Evolutionary conservation across 1,284 basidiomycete species (phyloP).

Genomic region (Moesziomyces globuligerus): DNA sequence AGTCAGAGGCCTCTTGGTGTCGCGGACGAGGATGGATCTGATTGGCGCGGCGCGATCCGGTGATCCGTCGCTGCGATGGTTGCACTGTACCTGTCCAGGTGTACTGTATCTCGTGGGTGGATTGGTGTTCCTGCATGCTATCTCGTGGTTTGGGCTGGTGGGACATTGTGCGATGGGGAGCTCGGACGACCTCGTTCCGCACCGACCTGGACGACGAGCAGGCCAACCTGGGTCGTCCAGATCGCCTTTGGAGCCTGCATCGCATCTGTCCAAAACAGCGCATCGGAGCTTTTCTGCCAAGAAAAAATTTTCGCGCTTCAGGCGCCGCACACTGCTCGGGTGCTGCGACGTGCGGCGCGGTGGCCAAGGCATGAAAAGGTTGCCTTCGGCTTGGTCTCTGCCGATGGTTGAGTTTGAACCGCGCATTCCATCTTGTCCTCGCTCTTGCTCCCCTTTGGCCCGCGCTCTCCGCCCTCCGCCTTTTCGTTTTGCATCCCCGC

Average conservation of each 20-base stretch:
- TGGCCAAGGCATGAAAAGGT: neutral
- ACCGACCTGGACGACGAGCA: too few species aligned
- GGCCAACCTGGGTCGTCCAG: too few species aligned
- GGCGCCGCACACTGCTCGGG: conserved; percentile 1
- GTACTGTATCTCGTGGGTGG: neutral
- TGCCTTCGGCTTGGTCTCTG: conserved; percentile 31
- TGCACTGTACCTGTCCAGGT: neutral
- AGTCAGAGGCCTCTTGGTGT: too few species aligned
- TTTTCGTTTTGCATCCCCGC: neutral
- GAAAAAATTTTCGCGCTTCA: conserved; percentile 7
- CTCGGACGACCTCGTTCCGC: conserved; percentile 3
- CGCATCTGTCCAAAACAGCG: neutral
- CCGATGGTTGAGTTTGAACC: conserved; percentile 39
- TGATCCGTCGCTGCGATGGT: neutral
- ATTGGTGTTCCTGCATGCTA: neutral
- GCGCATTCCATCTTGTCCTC: neutral
- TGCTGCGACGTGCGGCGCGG: neutral
- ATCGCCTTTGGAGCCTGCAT: too few species aligned
- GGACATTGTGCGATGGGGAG: neutral
- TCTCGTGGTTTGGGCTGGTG: too few species aligned
- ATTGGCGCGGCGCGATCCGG: neutral
- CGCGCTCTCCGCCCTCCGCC: neutral
- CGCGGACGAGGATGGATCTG: too few species aligned
- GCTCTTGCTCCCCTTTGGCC: neutral
- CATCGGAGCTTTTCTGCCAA: conserved; percentile 9